Base-by-base conservation (phyloP, 208 protist species). In the Acanthamoeba sp. region DNA sequence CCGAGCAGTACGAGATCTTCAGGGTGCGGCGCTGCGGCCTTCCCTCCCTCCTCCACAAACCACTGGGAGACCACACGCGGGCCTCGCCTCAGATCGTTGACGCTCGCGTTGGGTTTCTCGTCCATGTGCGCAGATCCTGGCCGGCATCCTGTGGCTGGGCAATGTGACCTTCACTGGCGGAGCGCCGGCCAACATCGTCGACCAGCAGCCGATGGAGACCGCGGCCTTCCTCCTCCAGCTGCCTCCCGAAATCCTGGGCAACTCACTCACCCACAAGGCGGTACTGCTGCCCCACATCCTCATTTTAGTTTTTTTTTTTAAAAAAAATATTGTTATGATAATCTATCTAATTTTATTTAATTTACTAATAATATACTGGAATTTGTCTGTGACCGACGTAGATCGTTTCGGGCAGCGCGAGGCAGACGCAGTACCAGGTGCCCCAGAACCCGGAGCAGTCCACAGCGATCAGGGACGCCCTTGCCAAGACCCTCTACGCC, bases 401-500 rank as follows among this genome's bases (percentile, higher is more conserved):
- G 82, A 90, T 90, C 38, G 52, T 71, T 3, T 71, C 52, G 10
- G 82, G 82, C 22, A 90, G 82, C 82, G 82, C 82, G 55, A 90
- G 82, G 82, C 42, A 50, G 42, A 93, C 87, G 10, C 52, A 71
- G 42, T 93, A 93, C 40, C 87, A 93, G 40, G 87, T 93, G 87
- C 87, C 87, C 18, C 87, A 78, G 42, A 93, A 93, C 62, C 62
- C 52, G 16, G 87, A 93, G 32, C 87, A 93, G 87, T 71, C 62
- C 20, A 40, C 24, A 14, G 82, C 82, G 29, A 93, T 84, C 20
- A 96, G 99, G 55, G 98, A 99, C 93, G 98, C 98, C 12, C 94
- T 99, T 14, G 97, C 98, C 38, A 99, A 99, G 95, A 96, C 98
- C 2, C 55, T 99, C 0, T 99, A 99, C 95, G 94, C 97, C 59